Conservation (phyloP, 2,329 filamentous ascomycete genomes). For the Oidium heveae region DNA sequence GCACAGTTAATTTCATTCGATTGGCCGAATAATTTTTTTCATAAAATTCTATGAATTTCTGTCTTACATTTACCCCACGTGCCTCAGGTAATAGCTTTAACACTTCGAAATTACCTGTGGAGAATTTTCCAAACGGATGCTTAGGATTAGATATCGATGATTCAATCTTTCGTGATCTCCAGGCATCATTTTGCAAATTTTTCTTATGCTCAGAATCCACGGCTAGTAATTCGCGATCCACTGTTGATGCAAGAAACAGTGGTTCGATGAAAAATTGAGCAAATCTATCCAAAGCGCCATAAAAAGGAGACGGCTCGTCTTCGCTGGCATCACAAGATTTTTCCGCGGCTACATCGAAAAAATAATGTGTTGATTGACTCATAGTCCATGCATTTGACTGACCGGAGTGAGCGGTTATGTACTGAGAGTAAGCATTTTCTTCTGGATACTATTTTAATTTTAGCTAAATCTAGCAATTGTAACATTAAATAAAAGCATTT, state of each 20-base stretch:
- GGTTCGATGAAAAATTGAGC: conserved; percentile 53
- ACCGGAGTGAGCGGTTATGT: conserved; percentile 71
- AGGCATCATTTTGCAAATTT: conserved; percentile 48
- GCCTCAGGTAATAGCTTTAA: conserved; percentile 42
- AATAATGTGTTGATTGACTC: conserved; percentile 87
- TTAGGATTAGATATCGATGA: conserved; percentile 43
- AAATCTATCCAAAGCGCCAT: conserved; percentile 48
- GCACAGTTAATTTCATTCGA: conserved; percentile 45
- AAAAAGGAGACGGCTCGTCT: conserved; percentile 34
- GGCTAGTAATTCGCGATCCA: conserved; percentile 45
- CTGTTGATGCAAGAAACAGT: conserved; percentile 41
- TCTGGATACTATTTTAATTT: conserved; percentile 40
- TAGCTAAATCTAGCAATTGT: conserved; percentile 2
- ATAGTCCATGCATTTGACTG: conserved; percentile 90
- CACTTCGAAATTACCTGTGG: conserved; percentile 45
- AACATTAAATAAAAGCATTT: no score
- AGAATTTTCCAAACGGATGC: conserved; percentile 50
- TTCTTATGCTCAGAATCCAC: conserved; percentile 65
- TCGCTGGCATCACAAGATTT: conserved; percentile 39
- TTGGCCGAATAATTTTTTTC: conserved; percentile 50
- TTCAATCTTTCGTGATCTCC: conserved; percentile 45
- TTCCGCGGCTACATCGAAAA: conserved; percentile 79
- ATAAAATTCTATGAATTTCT: conserved; percentile 51
- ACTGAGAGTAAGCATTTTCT: conserved; percentile 90
- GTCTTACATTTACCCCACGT: conserved; percentile 40